These are phyloP conservation scores for Colletotrichum endophyticum DNA, from an alignment of 2,329 filamentous ascomycete species.

Conservation along the genomic window DNA sequence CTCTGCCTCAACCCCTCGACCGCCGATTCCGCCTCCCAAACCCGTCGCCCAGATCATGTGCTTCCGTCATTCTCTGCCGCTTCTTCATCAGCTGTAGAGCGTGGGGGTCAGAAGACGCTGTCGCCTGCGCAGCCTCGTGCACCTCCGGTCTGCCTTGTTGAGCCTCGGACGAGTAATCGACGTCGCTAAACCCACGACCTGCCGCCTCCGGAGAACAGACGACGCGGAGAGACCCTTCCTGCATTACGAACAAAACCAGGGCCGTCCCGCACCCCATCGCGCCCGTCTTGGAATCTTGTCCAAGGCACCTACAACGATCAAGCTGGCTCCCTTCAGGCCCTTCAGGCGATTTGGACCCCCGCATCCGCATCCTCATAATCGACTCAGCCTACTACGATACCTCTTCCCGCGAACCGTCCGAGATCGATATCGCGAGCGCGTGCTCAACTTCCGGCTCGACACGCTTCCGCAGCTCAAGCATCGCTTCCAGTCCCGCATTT, in stretches of 20 bases:
- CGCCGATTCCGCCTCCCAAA: not conserved
- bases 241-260: constrained; percentile 1
- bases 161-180: not conserved
- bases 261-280: not conserved
- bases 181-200: not conserved
- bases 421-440: constrained; percentile 66
- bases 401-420: constrained; percentile 70
- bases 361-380: constrained; percentile 45
- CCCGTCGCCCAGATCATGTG: constrained; percentile 15
- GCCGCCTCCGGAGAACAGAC: not conserved
- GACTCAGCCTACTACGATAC: constrained; percentile 63
- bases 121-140: constrained; percentile 14
- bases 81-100: constrained; percentile 14
- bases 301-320: constrained; percentile 26
- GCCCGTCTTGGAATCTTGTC: constrained; percentile 12
- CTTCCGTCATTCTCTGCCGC: not conserved
- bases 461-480: constrained; percentile 75
- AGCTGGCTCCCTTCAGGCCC: constrained; percentile 50
- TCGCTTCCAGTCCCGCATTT: constrained; percentile 76
- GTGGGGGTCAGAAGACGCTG: constrained; percentile 18
- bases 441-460: constrained; percentile 76
- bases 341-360: constrained; percentile 43
- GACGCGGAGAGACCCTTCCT: not conserved
- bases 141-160: not conserved
- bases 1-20: not conserved